Conservation (phyloP, 2,329 filamentous ascomycete genomes). For the Pyricularia sp. region DNA sequence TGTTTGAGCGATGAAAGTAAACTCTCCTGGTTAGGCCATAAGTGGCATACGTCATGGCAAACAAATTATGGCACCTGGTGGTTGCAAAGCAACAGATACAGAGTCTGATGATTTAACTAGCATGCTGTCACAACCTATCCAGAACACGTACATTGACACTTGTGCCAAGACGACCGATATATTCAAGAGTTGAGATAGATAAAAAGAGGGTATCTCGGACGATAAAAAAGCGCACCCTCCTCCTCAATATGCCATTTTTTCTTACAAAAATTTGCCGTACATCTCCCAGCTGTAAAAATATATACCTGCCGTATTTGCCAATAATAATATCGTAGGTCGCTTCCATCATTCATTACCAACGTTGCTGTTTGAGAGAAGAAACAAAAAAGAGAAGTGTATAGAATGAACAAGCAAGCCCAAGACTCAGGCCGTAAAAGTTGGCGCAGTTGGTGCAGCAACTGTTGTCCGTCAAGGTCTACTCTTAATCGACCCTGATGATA, state of each 20-base stretch:
- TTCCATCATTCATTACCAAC: conserved; percentile 2
- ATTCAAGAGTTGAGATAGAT: neutral
- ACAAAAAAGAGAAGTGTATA: too few species aligned
- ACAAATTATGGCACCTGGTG: too few species aligned
- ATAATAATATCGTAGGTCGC: neutral
- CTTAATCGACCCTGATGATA: conserved; percentile 49
- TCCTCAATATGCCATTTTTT: neutral
- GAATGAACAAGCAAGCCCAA: neutral
- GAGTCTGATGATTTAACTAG: too few species aligned
- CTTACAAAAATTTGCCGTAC: neutral
- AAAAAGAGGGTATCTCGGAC: neutral
- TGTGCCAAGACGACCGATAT: neutral
- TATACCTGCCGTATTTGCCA: neutral
- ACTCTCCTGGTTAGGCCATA: too few species aligned
- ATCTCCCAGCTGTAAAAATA: neutral
- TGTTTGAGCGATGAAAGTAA: too few species aligned
- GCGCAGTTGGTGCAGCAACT: too few species aligned
- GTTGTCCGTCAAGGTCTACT: neutral
- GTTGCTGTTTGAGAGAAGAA: neutral
- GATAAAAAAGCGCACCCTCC: neutral
- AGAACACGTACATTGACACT: neutral
- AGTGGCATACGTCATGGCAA: too few species aligned
- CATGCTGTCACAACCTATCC: neutral
- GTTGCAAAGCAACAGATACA: too few species aligned
- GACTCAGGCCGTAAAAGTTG: neutral